phyloP scores from a whole-genome alignment of 2,329 filamentous ascomycete species.

The Ceratocystis papillata region DNA sequence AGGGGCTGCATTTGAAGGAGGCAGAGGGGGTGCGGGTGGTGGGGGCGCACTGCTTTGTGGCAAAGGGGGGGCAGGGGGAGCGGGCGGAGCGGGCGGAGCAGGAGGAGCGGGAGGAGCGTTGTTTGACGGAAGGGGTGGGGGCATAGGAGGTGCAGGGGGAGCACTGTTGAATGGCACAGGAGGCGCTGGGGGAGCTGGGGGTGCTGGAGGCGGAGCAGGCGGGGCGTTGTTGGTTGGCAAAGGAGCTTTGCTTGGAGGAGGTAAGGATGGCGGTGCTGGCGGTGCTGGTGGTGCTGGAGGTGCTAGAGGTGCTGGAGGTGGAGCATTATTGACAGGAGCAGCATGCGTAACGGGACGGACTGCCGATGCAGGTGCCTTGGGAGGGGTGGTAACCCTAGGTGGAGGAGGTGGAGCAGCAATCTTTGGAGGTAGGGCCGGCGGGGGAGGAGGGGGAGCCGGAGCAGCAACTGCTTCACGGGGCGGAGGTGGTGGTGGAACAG shows the following conservation, averaged over 20 bases:
- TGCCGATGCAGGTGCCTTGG: neutral
- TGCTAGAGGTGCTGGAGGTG: slow-evolving; percentile 19
- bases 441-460: slow-evolving; percentile 31
- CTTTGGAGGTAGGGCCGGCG: slow-evolving; percentile 27
- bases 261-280: slow-evolving; percentile 9
- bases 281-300: slow-evolving; percentile 26
- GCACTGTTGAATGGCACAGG: slow-evolving; percentile 39
- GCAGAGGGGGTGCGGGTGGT: slow-evolving; percentile 34
- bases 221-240: slow-evolving; percentile 21
- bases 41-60: slow-evolving; percentile 28
- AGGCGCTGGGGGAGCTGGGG: slow-evolving; percentile 45
- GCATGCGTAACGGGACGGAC: slow-evolving; percentile 13
- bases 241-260: neutral
- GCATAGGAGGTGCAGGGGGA: slow-evolving; percentile 52
- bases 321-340: neutral
- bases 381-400: slow-evolving; percentile 13
- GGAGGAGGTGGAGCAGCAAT: slow-evolving; percentile 19
- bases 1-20: slow-evolving; percentile 45
- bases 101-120: slow-evolving; percentile 40
- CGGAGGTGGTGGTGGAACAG: slow-evolving; percentile 27
- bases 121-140: neutral
- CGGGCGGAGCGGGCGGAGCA: slow-evolving; percentile 61
- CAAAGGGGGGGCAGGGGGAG: slow-evolving; percentile 39
- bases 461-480: slow-evolving; percentile 28
- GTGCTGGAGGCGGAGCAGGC: slow-evolving; percentile 24